Conservation (phyloP, 805 yeast species). For the Priceomyces medius region DNA sequence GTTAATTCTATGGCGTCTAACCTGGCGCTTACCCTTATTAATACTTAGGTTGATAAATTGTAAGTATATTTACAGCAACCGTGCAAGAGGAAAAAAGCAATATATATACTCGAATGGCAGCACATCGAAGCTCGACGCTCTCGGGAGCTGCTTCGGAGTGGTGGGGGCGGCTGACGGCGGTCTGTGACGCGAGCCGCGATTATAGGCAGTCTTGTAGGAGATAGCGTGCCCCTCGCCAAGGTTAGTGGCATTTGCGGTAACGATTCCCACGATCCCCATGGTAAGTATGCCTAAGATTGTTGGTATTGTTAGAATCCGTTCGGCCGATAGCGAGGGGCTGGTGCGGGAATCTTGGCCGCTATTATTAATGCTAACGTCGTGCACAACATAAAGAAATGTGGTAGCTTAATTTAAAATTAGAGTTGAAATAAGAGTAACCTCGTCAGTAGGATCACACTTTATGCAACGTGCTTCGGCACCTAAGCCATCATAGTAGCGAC, state of each 20-base stretch:
- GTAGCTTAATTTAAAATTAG: too few relatives aligned
- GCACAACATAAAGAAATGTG: too few relatives aligned
- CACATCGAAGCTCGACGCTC: conserved; percentile 4
- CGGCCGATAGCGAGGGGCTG: conserved; percentile 2
- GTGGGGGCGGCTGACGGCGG: conserved; percentile 5
- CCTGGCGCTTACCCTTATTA: background rate
- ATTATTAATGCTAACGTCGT: too few relatives aligned
- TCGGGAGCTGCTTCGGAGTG: conserved; percentile 2
- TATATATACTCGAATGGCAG: conserved; percentile 3
- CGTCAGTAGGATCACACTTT: too few relatives aligned
- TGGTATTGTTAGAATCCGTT: background rate
- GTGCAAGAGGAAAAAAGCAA: conserved; percentile 3
- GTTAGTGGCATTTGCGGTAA: too few relatives aligned
- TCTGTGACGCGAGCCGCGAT: background rate
- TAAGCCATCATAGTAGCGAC: too few relatives aligned
- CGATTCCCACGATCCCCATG: too few relatives aligned
- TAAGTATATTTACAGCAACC: background rate
- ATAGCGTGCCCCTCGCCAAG: background rate
- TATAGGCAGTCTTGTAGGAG: background rate
- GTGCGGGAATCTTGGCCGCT: too few relatives aligned
- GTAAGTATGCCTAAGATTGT: too few relatives aligned
- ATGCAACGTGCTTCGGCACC: too few relatives aligned
- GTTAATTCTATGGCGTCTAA: background rate
- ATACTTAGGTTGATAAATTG: background rate
- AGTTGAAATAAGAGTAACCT: too few relatives aligned